Base-by-base conservation (phyloP, 139 green algal genomes). In the Picochlorum sp. region DNA sequence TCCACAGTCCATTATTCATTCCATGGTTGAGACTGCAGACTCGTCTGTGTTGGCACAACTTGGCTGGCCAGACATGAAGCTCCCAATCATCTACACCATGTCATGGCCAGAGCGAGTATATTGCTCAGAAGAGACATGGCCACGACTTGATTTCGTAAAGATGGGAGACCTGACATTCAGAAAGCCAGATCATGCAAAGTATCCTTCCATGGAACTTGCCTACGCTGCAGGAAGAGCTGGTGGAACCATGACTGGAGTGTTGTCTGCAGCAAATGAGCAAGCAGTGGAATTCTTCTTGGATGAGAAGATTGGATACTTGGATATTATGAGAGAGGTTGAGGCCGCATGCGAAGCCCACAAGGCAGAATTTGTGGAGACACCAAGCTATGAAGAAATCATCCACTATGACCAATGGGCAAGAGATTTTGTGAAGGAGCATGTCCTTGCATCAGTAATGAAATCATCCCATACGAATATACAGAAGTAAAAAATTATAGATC, bases 51-150 rank as follows among this genome's bases (percentile, higher is more conserved):
- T 99, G 28, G 94, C 87, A n/a, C 83, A 95, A 84, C 78, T 96
- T 49, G 94, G 94, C 49, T 99, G 94, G 94, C 94, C 94, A 7
- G 91, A 97, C 85, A 99, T 99, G 94, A 80, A 88, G 3, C 83
- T 99, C 63, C 94, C 94, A 51, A 99, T 99, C 72, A 90, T 98
- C 62, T 97, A 97, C 83, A 98, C 94, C 38, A 90, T 99, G 83
- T 91, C 83, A 4, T 99, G 92, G 92, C 94, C 94, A 5, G 74
- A 92, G 75, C 85, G 94, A 23, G 69, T 98, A 26, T 56, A 68
- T 21, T 83, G 74, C 69, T 86, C 74, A 14, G 92, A 97, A 63
- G 45, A 82, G 56, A 97, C 86, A 4, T 98, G 92, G 91, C 92
- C 90, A 1, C 85, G 89, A 61, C 75, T 96, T 37, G 90, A 96